Evolutionary conservation across 2,329 filamentous ascomycete genomes (phyloP), one percentile per base, ranked within the genome.

Genomic region (Penicillium brasilianum): DNA sequence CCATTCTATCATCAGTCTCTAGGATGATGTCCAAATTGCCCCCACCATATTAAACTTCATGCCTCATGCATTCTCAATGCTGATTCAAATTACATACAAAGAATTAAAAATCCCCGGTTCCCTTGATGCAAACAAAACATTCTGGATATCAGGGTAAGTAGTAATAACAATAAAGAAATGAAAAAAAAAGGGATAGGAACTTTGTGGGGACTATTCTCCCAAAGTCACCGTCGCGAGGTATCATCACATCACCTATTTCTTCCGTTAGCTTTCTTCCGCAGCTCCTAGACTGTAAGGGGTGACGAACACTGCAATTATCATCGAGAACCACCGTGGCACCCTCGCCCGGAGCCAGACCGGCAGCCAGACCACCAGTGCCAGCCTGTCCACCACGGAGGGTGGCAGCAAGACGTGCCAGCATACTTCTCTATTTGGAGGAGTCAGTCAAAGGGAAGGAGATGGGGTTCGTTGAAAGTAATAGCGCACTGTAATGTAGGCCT

Each of bases 401-500:
- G 18, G 75, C 70, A 55, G 80, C 80, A 41, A 83, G 70, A 50
- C 78, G 77, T 44, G 78, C 75, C 39, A 83, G 71, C 80, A 83
- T 81, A 52, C 77, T 78, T 71, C 80, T 78, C 80, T 82, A 63
- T 66, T 60, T 58, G 53, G 22, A 44, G 55, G 11, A 34, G 54
- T 66, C 22, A 67, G 60, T 32, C 63, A 44, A 55, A 61, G 58
- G 55, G 58, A 55, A 41, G 53, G 46, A 34, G 51, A 58, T 13
- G 5, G 11, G 32, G 16, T 10, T 2, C 20, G 25, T 32, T 4
- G 3, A 52, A 22, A 13, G 25, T 28, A 28, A 16, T 20, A 41
- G 11, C 79, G 60, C 76, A 84, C 82, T 64, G 85, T 86, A 53
- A 88, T 82, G 62, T 81, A 83, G 43, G 83, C 83, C 61, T 88